Base-by-base conservation (phyloP, 148 eudicot genomes). In the Fagopyrum esculentum region DNA sequence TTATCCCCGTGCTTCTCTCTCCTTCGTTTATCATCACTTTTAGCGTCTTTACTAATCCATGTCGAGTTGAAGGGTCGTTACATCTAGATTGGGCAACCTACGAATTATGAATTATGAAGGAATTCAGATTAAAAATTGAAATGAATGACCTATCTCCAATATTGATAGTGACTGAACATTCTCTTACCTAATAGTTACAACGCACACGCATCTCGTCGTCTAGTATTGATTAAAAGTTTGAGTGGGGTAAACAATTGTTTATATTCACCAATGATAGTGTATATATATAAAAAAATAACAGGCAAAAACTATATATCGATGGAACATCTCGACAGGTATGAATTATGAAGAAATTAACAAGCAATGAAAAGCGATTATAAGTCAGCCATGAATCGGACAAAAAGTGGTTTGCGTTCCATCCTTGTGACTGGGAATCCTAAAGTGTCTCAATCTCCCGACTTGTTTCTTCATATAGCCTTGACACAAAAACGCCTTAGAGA, bases 391-490 rank as follows among this genome's bases (percentile, higher is more conserved):
- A 15, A 49, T 71, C 8, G 98, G 98, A 84, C 98, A 94, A 80
- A 91, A 94, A 4, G 96, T 86, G 80, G 79, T 87, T 66, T 80
- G 77, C 71, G 79, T 68, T 35, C 84, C 82, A 77, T 74, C 86
- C 81, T 79, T 87, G 45, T 90, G 90, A 77, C 93, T 90, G 26
- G 98, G 98, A 22, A 94, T 84, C 48, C 78, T 86, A 69, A 94
- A 94, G 72, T 94, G 98, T 84, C 98, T 91, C 22, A 94, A 73
- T 78, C 98, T 86, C 16, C 98, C 98, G 70, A 88, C 92, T 83
- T 94, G 97, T 77, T 84, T 87, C 87, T 79, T 86, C 98, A 91
- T 83, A 44, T 94, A 91, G 43, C 93, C 96, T 81, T 91, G 88
- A 83, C 98, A 94, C 78, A 94, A 81, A 72, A 91, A 90, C 64